Evolutionary conservation across 345 rosid genomes (phyloP), one percentile per base, ranked within the genome.

Genomic region (Pistacia atlantica): DNA sequence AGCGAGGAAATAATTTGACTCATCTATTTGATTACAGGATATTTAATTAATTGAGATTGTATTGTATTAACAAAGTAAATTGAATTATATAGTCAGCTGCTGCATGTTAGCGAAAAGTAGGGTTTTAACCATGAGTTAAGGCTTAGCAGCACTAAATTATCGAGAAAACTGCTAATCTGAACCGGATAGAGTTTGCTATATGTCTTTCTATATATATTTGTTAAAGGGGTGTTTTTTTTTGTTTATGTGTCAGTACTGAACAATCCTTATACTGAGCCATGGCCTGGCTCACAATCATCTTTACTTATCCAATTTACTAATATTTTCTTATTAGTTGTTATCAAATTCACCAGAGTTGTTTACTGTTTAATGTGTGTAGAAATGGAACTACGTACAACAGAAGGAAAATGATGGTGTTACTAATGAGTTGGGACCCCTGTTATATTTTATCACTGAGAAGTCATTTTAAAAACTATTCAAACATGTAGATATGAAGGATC

Each of bases 401-500:
- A 25, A 25, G 25, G 25, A 25, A 25, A 25, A 25, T 25, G 25
- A 25, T 25, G 25, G 17, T 46, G 46, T 60, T 25, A 28, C 13
- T 6, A 66, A 66, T 4, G 10, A 51, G 64, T 75, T 68, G 74
- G 75, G 51, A 28, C 63, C 22, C 33, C 25, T 8, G n/a, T 17
- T 8, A 17, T 25, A 22, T 76, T 76, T 61, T 69, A 69, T 11
- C 61, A 60, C 12, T 35, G 55, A 61, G 2, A 61, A 51, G 63
- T 69, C 73, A n/a, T 67, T 46, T 42, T 2, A 42, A 11, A 5
- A 75, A 38, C 70, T 67, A 38, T 57, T 22, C 13, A 11, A 65
- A 75, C 25, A 10, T 14, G n/a, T 5, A n/a, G 33, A 8, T 3
- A 49, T 5, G 17, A 48, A 20, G n/a, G 45, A 42, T 52, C 16